A percentile compares a stretch with the other conserved stretches of the same genome.
phyloP scores from a whole-genome alignment of 352 stramenopile genomes.

The Globisporangium mamillatum region DNA sequence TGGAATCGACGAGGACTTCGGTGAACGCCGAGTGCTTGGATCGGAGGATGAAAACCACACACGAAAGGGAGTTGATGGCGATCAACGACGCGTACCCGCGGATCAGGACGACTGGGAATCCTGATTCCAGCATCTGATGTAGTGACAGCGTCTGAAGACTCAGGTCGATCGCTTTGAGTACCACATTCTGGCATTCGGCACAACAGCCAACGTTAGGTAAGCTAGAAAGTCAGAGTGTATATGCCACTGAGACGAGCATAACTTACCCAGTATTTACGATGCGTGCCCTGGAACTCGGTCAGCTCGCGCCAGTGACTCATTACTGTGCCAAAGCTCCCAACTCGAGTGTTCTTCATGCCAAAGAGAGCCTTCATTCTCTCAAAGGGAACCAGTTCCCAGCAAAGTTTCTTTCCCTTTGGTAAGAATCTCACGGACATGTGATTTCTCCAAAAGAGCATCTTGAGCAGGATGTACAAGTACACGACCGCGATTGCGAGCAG shows the following conservation, averaged over 20 bases:
- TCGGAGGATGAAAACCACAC: slow-evolving; percentile 21
- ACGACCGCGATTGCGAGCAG: slow-evolving; percentile 12
- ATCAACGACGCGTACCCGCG: slow-evolving; percentile 23
- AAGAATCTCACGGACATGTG: neutral
- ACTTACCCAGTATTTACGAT: slow-evolving; percentile 36
- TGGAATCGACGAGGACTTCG: slow-evolving; percentile 35
- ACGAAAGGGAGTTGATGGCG: slow-evolving; percentile 25
- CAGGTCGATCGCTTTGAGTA: slow-evolving; percentile 32
- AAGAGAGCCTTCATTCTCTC: neutral
- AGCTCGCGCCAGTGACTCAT: slow-evolving; percentile 21
- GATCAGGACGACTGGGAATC: slow-evolving; percentile 22
- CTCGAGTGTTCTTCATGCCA: slow-evolving; percentile 4
- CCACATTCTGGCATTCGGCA: slow-evolving; percentile 23
- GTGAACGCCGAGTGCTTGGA: slow-evolving; percentile 23
- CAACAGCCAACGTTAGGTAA: neutral
- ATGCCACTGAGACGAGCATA: too few species aligned
- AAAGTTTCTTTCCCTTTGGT: neutral
- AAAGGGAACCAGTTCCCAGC: neutral
- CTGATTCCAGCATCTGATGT: slow-evolving; percentile 24
- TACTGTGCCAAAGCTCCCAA: neutral
- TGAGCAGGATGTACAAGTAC: slow-evolving; percentile 22
- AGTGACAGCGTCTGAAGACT: slow-evolving; percentile 29
- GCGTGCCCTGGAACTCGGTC: slow-evolving; percentile 23
- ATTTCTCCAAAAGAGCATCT: slow-evolving; percentile 26
- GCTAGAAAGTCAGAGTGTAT: too few species aligned